Evolutionary conservation across 2,329 filamentous ascomycete species (phyloP).

Genomic region (Talaromyces sp.): DNA sequence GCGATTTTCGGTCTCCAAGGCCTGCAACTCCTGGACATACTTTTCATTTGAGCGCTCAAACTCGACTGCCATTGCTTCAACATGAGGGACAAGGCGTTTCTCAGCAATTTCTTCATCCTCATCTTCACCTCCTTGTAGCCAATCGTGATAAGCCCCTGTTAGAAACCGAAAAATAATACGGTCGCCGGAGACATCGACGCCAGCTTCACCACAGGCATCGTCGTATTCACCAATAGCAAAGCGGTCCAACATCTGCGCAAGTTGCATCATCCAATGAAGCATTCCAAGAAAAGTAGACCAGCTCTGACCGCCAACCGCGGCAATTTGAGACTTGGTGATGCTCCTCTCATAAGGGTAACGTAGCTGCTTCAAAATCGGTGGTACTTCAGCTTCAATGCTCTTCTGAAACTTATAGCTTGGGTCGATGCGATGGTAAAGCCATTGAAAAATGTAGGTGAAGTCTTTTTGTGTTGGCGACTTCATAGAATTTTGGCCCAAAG

Average conservation of each 20-base stretch:
- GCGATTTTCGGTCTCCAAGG: slow-evolving; percentile 80
- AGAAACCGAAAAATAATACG: slow-evolving; percentile 93
- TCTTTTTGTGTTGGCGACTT: slow-evolving; percentile 96
- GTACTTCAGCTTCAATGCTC: slow-evolving; percentile 90
- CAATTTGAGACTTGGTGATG: slow-evolving; percentile 93
- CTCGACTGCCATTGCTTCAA: slow-evolving; percentile 78
- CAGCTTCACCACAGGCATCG: slow-evolving; percentile 80
- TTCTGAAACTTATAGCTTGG: slow-evolving; percentile 90
- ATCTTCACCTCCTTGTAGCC: slow-evolving; percentile 88
- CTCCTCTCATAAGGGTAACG: slow-evolving; percentile 92
- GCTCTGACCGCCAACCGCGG: slow-evolving; percentile 91
- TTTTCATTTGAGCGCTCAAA: slow-evolving; percentile 82
- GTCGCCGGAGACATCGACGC: slow-evolving; percentile 81
- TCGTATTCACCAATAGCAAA: slow-evolving; percentile 76
- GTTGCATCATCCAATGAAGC: slow-evolving; percentile 98
- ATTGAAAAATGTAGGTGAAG: slow-evolving; percentile 97
- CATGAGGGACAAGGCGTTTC: slow-evolving; percentile 71
- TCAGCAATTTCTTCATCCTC: slow-evolving; percentile 79
- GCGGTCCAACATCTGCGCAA: slow-evolving; percentile 86
- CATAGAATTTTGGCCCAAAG: slow-evolving; percentile 81
- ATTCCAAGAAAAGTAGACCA: slow-evolving; percentile 93
- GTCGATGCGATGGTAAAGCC: slow-evolving; percentile 93
- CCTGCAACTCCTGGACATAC: slow-evolving; percentile 75
- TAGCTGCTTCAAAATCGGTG: slow-evolving; percentile 83
- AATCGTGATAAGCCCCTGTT: slow-evolving; percentile 83